Evolutionary conservation across 495 filamentous ascomycete genomes (phyloP), one percentile per base, ranked within the genome.

Genomic region (Penicillium fimorum): DNA sequence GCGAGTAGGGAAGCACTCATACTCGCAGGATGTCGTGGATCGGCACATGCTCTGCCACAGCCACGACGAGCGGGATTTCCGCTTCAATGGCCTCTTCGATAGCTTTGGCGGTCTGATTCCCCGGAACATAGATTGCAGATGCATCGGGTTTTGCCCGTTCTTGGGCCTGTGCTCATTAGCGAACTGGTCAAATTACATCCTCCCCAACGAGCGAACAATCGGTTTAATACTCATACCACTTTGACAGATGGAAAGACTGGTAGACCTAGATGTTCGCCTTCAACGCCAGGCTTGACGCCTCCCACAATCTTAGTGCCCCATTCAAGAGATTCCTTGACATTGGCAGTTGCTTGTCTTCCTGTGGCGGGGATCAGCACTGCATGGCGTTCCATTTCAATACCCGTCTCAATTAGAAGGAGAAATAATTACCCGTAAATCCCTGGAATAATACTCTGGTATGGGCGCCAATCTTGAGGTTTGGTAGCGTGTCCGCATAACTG

Each of bases 281-380:
- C 81, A 30, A 86, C 84, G 2, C 86, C 86, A 0, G 91, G 92
- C 47, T 83, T 91, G 10, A 95, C 89, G 37, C 92, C 92, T 13
- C 92, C 92, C 0, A 96, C 87, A 51, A 96, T 90, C 24, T 89
- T 87, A 35, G 92, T 96, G 4, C 92, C 91, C 82, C 88, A 96
- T 63, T 83, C 85, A 47, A 96, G 67, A 11, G 89, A 91, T 58
- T 95, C 87, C 63, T 85, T 82, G 13, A 89, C 91, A 71, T 96
- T 92, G 50, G 84, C 83, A 6, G 92, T 96, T 8, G 91, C 90
- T 75, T 78, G 76, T 63, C 66, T 61, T 17, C 74, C 74, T 76
- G 58, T 17, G 50, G 5, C 27, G 38, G 18, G 24, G 48, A 53
- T 67, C 42, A 73, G 62, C 32, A 50, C 9, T 38, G 1, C 7